Evolutionary conservation across 1,284 basidiomycete species (phyloP).

Genomic region (Mycena sp.): DNA sequence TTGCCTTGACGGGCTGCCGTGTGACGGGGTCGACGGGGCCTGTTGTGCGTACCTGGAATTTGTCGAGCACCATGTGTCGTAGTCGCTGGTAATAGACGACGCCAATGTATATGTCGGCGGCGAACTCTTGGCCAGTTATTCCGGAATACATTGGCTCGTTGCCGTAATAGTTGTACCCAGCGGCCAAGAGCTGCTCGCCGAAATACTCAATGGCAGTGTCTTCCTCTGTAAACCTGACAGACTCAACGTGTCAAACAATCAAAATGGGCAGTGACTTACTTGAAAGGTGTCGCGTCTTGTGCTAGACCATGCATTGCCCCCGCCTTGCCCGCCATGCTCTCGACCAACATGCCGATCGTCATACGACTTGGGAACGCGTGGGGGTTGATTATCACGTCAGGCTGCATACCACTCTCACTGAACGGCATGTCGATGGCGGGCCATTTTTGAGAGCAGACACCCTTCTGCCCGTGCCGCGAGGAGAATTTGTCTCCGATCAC

Average conservation of each 20-base stretch:
- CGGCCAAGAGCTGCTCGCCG: conserved; percentile 91
- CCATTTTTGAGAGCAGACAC: conserved; percentile 99
- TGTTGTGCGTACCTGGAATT: conserved; percentile 99
- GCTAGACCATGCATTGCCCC: conserved; percentile 98
- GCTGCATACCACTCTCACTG: conserved; percentile 98
- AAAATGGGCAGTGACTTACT: conserved; percentile 58
- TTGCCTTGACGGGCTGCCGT: conserved; percentile 95
- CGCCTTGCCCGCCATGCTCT: conserved; percentile 98
- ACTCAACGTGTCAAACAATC: conserved; percentile 14
- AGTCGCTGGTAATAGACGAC: conserved; percentile 99
- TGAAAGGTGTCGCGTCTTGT: conserved; percentile 98
- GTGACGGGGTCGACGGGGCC: conserved; percentile 97
- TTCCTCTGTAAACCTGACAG: conserved; percentile 88
- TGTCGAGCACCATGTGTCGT: conserved; percentile 99
- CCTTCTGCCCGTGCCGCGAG: conserved; percentile 98
- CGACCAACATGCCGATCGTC: conserved; percentile 99
- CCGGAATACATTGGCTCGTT: conserved; percentile 99
- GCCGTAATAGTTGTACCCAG: conserved; percentile 99
- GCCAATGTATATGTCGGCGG: conserved; percentile 98
- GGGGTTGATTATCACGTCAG: conserved; percentile 99
- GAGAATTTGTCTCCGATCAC: conserved; percentile 99
- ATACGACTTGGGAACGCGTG: conserved; percentile 99
- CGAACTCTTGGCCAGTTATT: conserved; percentile 98
- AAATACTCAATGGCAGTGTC: conserved; percentile 98
- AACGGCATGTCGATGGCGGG: conserved; percentile 99